phyloP scores from a whole-genome alignment of 306 rosid genomes.

The Cicer cuneatum region DNA sequence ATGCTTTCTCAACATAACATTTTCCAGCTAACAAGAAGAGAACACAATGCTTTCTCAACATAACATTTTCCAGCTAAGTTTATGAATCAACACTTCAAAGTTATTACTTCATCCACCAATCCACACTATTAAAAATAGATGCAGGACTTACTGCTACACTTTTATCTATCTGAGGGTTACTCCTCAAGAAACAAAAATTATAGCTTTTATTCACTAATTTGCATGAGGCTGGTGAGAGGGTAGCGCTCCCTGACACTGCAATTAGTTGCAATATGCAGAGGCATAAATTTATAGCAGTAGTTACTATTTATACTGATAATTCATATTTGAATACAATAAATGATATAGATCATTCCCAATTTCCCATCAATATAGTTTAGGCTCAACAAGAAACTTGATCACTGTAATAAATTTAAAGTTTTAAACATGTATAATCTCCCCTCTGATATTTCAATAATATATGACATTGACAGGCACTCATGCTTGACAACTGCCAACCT shows the following conservation, averaged over 20 bases:
- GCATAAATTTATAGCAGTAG: slow-evolving; percentile 26
- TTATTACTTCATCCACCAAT: slow-evolving; percentile 23
- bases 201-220: slow-evolving; percentile 5
- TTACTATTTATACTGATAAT: neutral
- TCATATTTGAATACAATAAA: slow-evolving; percentile 1
- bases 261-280: neutral
- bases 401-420: neutral
- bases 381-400: slow-evolving; percentile 32
- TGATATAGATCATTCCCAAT: neutral
- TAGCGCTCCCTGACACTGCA: neutral
- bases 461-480: neutral
- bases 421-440: slow-evolving; percentile 5
- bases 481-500: slow-evolving; percentile 7
- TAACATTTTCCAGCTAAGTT: slow-evolving; percentile 13
- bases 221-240: slow-evolving; percentile 6
- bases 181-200: neutral
- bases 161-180: slow-evolving; percentile 23
- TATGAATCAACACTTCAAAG: neutral
- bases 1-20: slow-evolving; percentile 17
- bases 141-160: neutral
- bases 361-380: neutral
- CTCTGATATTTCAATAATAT: slow-evolving; percentile 22
- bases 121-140: slow-evolving; percentile 8
- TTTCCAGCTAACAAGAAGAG: slow-evolving; percentile 17
- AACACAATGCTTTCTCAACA: slow-evolving; percentile 20